These are phyloP conservation scores for Thuja plicata DNA, from an alignment of 83 land plant genomes.

Conservation along the genomic window DNA sequence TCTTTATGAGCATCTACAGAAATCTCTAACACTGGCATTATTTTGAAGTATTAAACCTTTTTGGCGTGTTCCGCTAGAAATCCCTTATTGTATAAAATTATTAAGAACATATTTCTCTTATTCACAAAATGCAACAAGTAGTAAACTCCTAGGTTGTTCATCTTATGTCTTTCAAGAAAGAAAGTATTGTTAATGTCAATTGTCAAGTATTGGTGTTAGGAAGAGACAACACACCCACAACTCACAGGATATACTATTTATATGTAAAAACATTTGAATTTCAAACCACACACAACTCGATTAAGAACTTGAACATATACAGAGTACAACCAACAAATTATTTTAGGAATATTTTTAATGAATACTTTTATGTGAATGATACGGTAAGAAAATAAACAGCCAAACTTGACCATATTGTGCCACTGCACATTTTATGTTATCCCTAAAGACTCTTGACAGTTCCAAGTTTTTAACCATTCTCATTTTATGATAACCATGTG, in stretches of 20 bases:
- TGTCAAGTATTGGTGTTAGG: neutral
- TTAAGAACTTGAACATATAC: neutral
- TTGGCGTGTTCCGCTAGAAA: neutral
- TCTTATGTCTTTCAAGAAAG: too few relatives aligned
- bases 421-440: neutral
- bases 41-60: neutral
- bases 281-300: neutral
- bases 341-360: neutral
- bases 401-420: neutral
- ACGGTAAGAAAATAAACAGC: neutral
- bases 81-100: neutral
- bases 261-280: neutral
- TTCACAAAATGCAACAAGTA: neutral
- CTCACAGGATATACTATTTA: neutral
- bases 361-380: neutral
- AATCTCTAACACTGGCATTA: neutral
- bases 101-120: neutral
- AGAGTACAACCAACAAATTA: neutral
- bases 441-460: neutral
- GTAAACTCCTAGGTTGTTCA: neutral
- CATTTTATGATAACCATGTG: neutral
- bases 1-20: neutral
- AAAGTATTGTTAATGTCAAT: neutral
- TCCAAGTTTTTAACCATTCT: neutral
- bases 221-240: neutral